Base-by-base conservation (phyloP, 2,329 filamentous ascomycete genomes). In the Monilinia laxa region DNA sequence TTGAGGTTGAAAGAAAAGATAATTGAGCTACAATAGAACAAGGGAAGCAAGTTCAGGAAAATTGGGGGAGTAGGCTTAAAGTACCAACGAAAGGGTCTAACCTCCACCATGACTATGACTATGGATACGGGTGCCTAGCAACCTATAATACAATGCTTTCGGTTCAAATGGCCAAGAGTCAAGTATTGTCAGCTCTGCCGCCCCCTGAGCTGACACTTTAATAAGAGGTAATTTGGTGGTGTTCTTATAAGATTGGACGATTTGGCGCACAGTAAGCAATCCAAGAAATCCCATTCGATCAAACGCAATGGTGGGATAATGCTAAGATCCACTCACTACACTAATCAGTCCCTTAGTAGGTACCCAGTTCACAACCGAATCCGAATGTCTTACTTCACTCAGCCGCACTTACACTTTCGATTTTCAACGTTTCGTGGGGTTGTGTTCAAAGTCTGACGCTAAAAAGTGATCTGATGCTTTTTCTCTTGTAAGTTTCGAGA, bases 51-150 rank as follows among this genome's bases (percentile, higher is more conserved):
- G 16, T 52, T 25, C 4, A 40, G 23, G 14, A 51, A 62, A 4
- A 51, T 40, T 9, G 20, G 38, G n/a, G 20, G 31, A n/a, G 28
- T 47, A 23, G 16, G 20, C 31, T 49, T 38, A 60, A 51, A 51
- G 10, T 60, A 38, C 35, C 31, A 55, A 54, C 18, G 31, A 54
- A 54, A 54, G 20, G 12, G 11, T n/a, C 45, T 47, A 20, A 47
- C 45, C 18, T 47, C 45, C 16, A 42, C 45, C 10, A 49, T 20
- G 20, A 11, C 20, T 49, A 20, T 49, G 7, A 11, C 7, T 23
- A 31, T 38, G 23, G 20, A 62, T 49, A 16, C 51, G 58, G 58
- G 25, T 62, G 45, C 58, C 58, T 51, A 62, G 57, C 57, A 60
- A 7, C 57, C 57, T 9, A 18, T 49, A 35, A 3, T 6, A 35